Percentiles rank a stretch among this genome's conserved stretches.
Evolutionary conservation across 2,329 filamentous ascomycete species (phyloP).

Genomic region (Hymenoscyphus occultus): DNA sequence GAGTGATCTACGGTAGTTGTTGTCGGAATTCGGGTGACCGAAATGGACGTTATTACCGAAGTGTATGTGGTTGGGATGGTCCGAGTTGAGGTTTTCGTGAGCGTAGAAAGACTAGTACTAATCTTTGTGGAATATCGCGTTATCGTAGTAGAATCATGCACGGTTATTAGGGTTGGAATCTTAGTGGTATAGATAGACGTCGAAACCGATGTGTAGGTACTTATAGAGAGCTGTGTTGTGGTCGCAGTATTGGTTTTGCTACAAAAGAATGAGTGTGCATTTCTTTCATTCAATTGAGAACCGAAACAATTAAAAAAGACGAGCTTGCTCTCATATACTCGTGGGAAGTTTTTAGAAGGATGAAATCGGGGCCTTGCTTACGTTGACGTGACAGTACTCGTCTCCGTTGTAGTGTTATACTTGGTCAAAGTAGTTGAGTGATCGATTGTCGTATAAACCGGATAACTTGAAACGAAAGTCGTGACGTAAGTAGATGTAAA

Average conservation of each 20-base stretch:
- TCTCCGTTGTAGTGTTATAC: not conserved
- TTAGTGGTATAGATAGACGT: not conserved
- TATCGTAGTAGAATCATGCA: not conserved
- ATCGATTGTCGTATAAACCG: constrained; percentile 7
- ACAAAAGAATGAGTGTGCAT: too few species aligned
- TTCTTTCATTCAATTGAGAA: too few species aligned
- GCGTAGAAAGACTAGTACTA: not conserved
- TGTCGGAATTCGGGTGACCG: not conserved
- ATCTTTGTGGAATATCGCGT: not conserved
- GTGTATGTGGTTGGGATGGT: not conserved
- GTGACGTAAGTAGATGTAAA: constrained; percentile 19
- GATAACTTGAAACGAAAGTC: constrained; percentile 6
- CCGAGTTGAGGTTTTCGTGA: not conserved
- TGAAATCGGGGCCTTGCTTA: not conserved
- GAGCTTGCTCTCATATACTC: too few species aligned
- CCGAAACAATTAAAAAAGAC: too few species aligned
- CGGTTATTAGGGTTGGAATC: not conserved
- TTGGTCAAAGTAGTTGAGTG: constrained; percentile 4
- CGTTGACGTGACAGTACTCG: not conserved
- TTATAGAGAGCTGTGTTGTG: not conserved
- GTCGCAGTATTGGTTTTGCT: not conserved
- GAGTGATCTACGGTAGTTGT: not conserved
- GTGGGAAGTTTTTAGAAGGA: too few species aligned
- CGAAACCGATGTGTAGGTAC: not conserved
- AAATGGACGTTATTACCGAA: too few species aligned